Percentiles rank a stretch among this genome's conserved stretches.
Conservation (phyloP, 2,329 filamentous ascomycete genomes). For the Alternaria burnsii region DNA sequence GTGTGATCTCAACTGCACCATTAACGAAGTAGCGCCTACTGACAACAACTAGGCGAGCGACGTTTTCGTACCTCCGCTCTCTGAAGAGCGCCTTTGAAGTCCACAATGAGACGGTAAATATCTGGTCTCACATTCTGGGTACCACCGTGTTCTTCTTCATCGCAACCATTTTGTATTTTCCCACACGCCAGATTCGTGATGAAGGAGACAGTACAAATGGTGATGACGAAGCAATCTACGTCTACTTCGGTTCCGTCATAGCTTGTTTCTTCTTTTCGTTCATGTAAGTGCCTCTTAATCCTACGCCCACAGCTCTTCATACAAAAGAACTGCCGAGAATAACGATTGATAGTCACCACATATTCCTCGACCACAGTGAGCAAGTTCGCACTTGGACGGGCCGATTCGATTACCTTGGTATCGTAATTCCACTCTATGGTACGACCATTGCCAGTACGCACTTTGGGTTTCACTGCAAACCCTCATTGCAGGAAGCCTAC, state of each 20-base stretch:
- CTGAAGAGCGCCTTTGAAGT: slow-evolving; percentile 4
- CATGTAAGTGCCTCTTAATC: slow-evolving; percentile 42
- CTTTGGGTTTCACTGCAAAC: slow-evolving; percentile 57
- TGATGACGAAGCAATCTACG: slow-evolving; percentile 9
- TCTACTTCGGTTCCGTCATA: slow-evolving; percentile 13
- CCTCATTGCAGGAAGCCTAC: slow-evolving; percentile 46
- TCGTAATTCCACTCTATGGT: slow-evolving; percentile 73
- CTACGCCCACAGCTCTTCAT: neutral
- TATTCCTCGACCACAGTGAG: slow-evolving; percentile 81
- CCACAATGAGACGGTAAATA: slow-evolving; percentile 17
- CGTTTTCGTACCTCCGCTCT: slow-evolving; percentile 2
- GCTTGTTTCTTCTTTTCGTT: slow-evolving; percentile 17
- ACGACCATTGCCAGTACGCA: slow-evolving; percentile 82
- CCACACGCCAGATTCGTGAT: no score
- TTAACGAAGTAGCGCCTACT: neutral
- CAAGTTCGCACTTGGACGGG: slow-evolving; percentile 80
- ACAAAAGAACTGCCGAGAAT: neutral
- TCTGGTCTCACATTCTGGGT: slow-evolving; percentile 14
- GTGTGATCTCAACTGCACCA: neutral
- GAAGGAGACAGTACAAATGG: neutral
- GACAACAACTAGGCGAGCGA: slow-evolving; percentile 1
- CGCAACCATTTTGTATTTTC: neutral
- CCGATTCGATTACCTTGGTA: slow-evolving; percentile 89
- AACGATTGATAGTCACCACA: slow-evolving; percentile 69
- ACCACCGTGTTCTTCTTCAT: neutral